Evolutionary conservation across 345 rosid species (phyloP).

Genomic region (Carallia brachiata): DNA sequence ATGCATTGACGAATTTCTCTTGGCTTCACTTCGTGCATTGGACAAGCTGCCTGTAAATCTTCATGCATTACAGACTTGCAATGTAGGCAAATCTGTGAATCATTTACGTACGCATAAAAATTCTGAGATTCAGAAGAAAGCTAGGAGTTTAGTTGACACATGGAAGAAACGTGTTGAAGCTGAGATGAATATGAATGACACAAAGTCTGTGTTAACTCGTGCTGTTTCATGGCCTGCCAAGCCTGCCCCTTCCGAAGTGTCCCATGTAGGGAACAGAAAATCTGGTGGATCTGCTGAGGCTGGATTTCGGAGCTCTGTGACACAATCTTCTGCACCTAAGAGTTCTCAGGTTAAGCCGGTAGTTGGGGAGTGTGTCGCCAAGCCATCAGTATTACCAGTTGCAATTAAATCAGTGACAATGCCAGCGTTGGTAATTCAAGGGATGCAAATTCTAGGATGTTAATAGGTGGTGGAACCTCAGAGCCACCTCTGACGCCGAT

Average conservation of each 20-base stretch:
- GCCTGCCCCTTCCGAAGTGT: constrained; percentile 54
- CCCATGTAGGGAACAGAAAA: constrained; percentile 54
- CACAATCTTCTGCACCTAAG: constrained; percentile 62
- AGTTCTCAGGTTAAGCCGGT: constrained; percentile 47
- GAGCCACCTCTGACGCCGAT: constrained; percentile 42
- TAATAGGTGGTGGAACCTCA: constrained; percentile 30
- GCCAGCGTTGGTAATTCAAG: constrained; percentile 39
- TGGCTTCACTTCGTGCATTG: constrained; percentile 73
- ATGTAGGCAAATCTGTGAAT: constrained; percentile 90
- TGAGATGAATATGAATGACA: constrained; percentile 63
- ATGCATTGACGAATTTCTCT: constrained; percentile 69
- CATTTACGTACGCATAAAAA: constrained; percentile 75
- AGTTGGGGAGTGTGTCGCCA: constrained; percentile 48
- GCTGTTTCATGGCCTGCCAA: constrained; percentile 66
- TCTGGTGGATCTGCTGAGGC: constrained; percentile 57
- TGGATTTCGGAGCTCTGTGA: constrained; percentile 52
- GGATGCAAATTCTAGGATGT: constrained; percentile 52
- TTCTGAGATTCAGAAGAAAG: constrained; percentile 81
- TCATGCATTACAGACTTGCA: constrained; percentile 82
- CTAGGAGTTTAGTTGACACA: constrained; percentile 84
- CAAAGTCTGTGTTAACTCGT: constrained; percentile 61
- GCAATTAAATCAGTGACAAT: constrained; percentile 49
- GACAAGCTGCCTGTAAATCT: constrained; percentile 91
- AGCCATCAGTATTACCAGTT: constrained; percentile 55
- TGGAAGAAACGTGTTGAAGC: constrained; percentile 98